Evolutionary conservation across 2,329 filamentous ascomycete genomes (phyloP).

Genomic region (Podosphaera xanthii): DNA sequence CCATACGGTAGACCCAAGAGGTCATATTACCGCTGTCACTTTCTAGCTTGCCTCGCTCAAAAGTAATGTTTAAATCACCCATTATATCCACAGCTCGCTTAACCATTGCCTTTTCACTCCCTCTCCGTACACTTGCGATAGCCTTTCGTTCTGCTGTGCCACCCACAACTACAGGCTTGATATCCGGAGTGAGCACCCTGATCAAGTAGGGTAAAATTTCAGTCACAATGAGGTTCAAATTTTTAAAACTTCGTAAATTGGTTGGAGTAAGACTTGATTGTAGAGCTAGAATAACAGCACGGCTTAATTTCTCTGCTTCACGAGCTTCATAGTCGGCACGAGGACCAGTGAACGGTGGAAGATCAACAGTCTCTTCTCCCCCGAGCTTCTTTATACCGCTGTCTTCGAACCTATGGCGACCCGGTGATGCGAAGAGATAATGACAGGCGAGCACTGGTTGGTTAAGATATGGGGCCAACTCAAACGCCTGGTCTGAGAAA

Average conservation of each 20-base stretch:
- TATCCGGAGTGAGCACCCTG: constrained; percentile 64
- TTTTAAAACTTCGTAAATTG: constrained; percentile 57
- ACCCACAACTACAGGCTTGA: constrained; percentile 75
- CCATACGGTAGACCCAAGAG: constrained; percentile 79
- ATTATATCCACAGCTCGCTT: constrained; percentile 59
- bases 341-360: constrained; percentile 57
- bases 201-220: constrained; percentile 72
- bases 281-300: constrained; percentile 47
- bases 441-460: constrained; percentile 80
- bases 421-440: constrained; percentile 59
- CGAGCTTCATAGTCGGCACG: constrained; percentile 60
- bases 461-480: constrained; percentile 67
- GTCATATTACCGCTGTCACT: constrained; percentile 33
- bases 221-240: constrained; percentile 49
- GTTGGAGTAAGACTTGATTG: constrained; percentile 52
- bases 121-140: constrained; percentile 70
- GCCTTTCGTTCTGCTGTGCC: constrained; percentile 39
- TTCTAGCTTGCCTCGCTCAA: constrained; percentile 65
- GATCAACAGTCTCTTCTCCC: constrained; percentile 20
- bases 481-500: constrained; percentile 77
- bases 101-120: constrained; percentile 63
- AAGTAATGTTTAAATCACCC: constrained; percentile 56
- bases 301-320: constrained; percentile 62
- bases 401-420: constrained; percentile 20
- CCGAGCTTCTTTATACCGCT: constrained; percentile 25